A percentile compares a stretch with the other conserved stretches of the same genome.
Conservation (phyloP, 345 rosid species). For the Kandelia obovata region DNA sequence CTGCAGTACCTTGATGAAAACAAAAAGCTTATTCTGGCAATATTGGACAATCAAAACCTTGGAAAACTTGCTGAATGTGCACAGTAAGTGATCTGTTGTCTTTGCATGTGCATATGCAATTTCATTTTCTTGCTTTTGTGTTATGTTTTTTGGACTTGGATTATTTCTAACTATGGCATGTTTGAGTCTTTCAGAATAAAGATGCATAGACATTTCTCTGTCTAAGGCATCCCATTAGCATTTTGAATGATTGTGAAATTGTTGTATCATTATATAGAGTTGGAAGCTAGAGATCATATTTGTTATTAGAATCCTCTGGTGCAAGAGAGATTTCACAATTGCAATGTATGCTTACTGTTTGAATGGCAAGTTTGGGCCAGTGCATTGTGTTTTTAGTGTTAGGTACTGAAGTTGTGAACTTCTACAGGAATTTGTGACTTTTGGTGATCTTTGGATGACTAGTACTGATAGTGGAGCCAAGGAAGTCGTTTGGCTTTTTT, state of each 20-base stretch:
- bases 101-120: not conserved
- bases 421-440: too few species aligned
- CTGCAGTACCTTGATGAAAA: constrained; percentile 93
- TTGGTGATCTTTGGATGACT: too few species aligned
- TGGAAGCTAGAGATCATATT: not conserved
- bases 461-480: too few species aligned
- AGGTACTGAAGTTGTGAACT: not conserved
- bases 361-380: not conserved
- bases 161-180: not conserved
- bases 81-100: constrained; percentile 48
- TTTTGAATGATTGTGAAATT: not conserved
- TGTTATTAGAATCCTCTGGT: not conserved
- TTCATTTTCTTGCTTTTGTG: not conserved
- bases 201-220: not conserved
- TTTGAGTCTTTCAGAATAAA: not conserved
- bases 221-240: not conserved
- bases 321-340: not conserved
- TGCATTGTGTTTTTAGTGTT: not conserved
- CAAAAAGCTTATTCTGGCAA: constrained; percentile 82
- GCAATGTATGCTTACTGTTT: not conserved
- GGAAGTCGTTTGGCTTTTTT: too few species aligned
- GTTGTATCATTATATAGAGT: not conserved
- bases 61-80: constrained; percentile 93
- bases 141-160: not conserved
- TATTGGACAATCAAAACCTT: constrained; percentile 85